phyloP scores from a whole-genome alignment of 768 basidiomycete species.

The Hygrophorus russula region DNA sequence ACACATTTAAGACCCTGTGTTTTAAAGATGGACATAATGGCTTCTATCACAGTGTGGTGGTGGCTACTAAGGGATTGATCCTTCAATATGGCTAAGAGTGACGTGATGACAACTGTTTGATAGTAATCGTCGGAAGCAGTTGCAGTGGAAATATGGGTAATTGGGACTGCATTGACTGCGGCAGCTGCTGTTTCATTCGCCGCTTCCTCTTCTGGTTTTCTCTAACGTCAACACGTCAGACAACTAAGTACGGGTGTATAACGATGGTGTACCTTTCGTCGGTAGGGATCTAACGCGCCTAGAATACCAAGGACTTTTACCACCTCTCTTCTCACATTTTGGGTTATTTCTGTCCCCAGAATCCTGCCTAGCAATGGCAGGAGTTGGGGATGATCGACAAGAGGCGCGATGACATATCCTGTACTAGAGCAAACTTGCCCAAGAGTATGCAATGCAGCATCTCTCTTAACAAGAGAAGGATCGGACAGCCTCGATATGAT shows the following conservation, averaged over 20 bases:
- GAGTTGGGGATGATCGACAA: slow-evolving; percentile 85
- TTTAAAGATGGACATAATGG: slow-evolving; percentile 98
- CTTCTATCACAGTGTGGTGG: slow-evolving; percentile 92
- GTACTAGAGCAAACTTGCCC: slow-evolving; percentile 95
- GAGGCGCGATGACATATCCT: slow-evolving; percentile 85
- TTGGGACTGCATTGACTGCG: slow-evolving; percentile 58
- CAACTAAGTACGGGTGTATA: not conserved
- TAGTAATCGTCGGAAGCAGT: slow-evolving; percentile 89
- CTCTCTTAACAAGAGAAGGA: slow-evolving; percentile 77
- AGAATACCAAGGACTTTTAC: slow-evolving; percentile 93
- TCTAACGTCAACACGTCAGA: slow-evolving; percentile 19
- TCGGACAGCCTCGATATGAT: slow-evolving; percentile 87
- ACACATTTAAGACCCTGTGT: slow-evolving; percentile 96
- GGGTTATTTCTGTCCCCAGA: slow-evolving; percentile 67
- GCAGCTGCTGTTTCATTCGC: slow-evolving; percentile 47
- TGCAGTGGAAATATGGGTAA: slow-evolving; percentile 43
- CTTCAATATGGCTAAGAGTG: slow-evolving; percentile 76
- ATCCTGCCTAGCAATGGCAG: slow-evolving; percentile 79
- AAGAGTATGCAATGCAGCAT: slow-evolving; percentile 87
- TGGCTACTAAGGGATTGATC: slow-evolving; percentile 80
- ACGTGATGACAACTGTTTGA: slow-evolving; percentile 88
- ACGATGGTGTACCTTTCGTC: slow-evolving; percentile 57
- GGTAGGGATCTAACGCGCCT: slow-evolving; percentile 92
- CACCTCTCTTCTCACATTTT: slow-evolving; percentile 71
- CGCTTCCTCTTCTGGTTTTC: slow-evolving; percentile 53